Percentiles rank a stretch among this genome's conserved stretches.
phyloP scores from a whole-genome alignment of 345 rosid species.

The Noccaea bulbosa region DNA sequence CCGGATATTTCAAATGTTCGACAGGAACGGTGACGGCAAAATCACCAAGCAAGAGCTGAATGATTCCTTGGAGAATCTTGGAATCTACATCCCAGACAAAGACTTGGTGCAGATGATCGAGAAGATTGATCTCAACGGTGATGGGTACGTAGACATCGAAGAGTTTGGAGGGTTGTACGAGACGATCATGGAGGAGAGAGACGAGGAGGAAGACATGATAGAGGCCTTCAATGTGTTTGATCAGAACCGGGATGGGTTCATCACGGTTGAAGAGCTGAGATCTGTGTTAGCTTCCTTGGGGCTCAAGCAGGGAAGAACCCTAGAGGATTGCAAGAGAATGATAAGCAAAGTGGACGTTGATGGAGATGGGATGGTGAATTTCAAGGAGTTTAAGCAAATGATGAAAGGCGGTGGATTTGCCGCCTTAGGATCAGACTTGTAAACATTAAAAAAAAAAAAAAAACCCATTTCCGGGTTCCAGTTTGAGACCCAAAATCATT shows the following conservation, averaged over 20 bases:
- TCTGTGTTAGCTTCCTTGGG: slow-evolving; percentile 87
- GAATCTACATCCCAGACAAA: slow-evolving; percentile 65
- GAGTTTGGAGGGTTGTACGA: slow-evolving; percentile 81
- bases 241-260: slow-evolving; percentile 90
- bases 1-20: slow-evolving; percentile 90
- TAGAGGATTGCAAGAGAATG: slow-evolving; percentile 87
- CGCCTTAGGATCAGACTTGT: slow-evolving; percentile 58
- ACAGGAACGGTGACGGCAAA: slow-evolving; percentile 80
- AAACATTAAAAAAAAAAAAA: background rate
- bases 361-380: slow-evolving; percentile 93
- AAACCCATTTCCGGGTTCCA: slow-evolving; percentile 20
- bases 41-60: slow-evolving; percentile 73
- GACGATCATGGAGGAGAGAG: slow-evolving; percentile 82
- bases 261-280: slow-evolving; percentile 81
- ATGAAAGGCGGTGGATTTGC: slow-evolving; percentile 97
- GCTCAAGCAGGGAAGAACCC: slow-evolving; percentile 76
- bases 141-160: slow-evolving; percentile 81
- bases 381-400: slow-evolving; percentile 88
- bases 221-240: slow-evolving; percentile 94
- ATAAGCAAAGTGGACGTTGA: slow-evolving; percentile 88
- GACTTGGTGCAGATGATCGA: slow-evolving; percentile 80
- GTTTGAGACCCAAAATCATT: slow-evolving; percentile 38
- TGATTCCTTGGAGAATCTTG: slow-evolving; percentile 71
- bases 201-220: slow-evolving; percentile 84
- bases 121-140: slow-evolving; percentile 82